Conservation (phyloP, 2,329 filamentous ascomycete species). For the Ascocoryne sarcoides region DNA sequence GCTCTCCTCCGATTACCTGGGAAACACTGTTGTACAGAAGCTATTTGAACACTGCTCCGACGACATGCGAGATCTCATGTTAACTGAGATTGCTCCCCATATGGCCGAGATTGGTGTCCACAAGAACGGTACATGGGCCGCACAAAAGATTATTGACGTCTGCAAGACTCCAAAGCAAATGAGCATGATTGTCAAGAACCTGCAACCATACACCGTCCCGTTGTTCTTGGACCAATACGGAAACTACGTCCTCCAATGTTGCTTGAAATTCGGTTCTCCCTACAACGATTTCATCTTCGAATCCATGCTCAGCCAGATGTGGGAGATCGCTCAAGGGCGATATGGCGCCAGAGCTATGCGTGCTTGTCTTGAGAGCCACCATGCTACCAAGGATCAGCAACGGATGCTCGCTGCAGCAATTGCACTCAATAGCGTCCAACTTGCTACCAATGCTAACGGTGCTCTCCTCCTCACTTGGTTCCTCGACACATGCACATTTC, state of each 20-base stretch:
- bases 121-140: constrained; percentile 99
- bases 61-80: constrained; percentile 81
- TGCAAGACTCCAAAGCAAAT: constrained; percentile 74
- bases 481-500: constrained; percentile 94
- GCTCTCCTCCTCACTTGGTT: constrained; percentile 95
- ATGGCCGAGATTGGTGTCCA: constrained; percentile 95
- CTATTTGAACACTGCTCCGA: constrained; percentile 96
- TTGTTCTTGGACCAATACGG: constrained; percentile 96
- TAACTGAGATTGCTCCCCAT: constrained; percentile 78
- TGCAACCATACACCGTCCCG: constrained; percentile 79
- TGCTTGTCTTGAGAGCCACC: constrained; percentile 92
- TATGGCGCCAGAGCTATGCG: constrained; percentile 95
- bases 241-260: constrained; percentile 97
- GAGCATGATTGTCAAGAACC: constrained; percentile 71
- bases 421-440: constrained; percentile 90
- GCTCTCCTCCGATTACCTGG: constrained; percentile 88
- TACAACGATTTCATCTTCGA: constrained; percentile 98
- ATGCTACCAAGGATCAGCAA: constrained; percentile 91
- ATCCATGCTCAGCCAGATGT: constrained; percentile 88
- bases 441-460: constrained; percentile 93
- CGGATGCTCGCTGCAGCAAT: constrained; percentile 89
- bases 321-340: constrained; percentile 85
- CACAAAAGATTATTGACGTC: constrained; percentile 98
- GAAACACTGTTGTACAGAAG: constrained; percentile 99
- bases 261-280: constrained; percentile 80